A percentile compares a stretch with the other conserved stretches of the same genome.
phyloP scores from a whole-genome alignment of 257 asterid genomes.

The Salvia hispanica region DNA sequence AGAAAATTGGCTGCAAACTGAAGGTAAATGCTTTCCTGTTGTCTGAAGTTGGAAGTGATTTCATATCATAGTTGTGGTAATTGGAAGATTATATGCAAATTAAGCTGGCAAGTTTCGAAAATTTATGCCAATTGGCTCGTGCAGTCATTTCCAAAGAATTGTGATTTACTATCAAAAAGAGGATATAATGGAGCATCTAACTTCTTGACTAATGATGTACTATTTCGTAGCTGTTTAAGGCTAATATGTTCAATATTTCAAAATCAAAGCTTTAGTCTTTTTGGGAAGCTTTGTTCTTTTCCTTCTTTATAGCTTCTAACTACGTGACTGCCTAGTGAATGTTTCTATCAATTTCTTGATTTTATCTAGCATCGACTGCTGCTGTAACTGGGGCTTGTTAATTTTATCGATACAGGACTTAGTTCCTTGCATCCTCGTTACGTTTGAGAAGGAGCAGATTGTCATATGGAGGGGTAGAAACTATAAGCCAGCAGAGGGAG shows the following conservation, averaged over 20 bases:
- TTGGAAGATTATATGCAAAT: background rate
- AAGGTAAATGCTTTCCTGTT: slow-evolving; percentile 46
- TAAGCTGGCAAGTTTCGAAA: background rate
- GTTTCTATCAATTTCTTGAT: background rate
- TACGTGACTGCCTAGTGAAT: background rate
- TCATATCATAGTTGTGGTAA: background rate
- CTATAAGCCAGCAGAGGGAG: slow-evolving; percentile 62
- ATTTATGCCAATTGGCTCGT: background rate
- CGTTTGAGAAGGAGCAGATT: slow-evolving; percentile 90
- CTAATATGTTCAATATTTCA: too few species aligned
- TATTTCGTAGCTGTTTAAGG: background rate
- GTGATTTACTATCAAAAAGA: background rate
- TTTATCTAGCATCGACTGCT: background rate
- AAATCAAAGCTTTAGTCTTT: background rate
- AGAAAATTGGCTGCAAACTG: slow-evolving; percentile 89
- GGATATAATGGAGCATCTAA: background rate
- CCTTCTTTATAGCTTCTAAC: background rate
- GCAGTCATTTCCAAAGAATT: background rate
- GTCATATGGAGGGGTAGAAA: slow-evolving; percentile 86
- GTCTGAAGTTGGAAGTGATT: background rate
- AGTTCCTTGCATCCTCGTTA: slow-evolving; percentile 86
- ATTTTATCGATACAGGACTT: slow-evolving; percentile 56
- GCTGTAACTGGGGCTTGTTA: slow-evolving; percentile 4
- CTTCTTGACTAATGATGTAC: too few species aligned
- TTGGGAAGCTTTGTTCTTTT: background rate